Percentiles rank a stretch among this genome's conserved stretches.
Conservation (phyloP, 805 yeast species). For the Candida ortonii region DNA sequence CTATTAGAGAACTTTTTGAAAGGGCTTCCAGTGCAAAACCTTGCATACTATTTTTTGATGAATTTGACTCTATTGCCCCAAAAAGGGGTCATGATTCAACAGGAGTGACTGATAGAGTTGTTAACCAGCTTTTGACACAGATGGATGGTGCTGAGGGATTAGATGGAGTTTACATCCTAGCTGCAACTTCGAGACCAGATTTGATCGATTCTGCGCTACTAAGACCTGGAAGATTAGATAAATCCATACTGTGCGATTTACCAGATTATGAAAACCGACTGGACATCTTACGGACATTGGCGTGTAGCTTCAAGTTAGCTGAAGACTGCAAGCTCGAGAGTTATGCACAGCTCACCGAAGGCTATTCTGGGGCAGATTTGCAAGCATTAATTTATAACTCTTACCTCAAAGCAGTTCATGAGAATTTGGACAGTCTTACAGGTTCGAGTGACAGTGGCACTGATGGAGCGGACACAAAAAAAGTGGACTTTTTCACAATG, state of each 20-base stretch:
- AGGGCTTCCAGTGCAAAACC: constrained; percentile 95
- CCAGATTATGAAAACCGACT: constrained; percentile 69
- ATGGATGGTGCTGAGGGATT: constrained; percentile 99
- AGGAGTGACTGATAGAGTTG: constrained; percentile 96
- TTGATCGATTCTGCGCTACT: constrained; percentile 90
- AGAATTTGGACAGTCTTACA: constrained; percentile 52
- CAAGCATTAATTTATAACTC: constrained; percentile 93
- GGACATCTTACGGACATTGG: constrained; percentile 64
- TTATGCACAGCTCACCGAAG: constrained; percentile 61
- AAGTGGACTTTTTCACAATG: constrained; percentile 25
- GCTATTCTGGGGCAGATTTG: constrained; percentile 92
- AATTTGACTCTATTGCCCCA: constrained; percentile 95
- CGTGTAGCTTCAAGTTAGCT: constrained; percentile 58
- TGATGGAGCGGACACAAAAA: constrained; percentile 4
- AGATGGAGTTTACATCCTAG: constrained; percentile 93
- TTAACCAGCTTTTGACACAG: constrained; percentile 93
- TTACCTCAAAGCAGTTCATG: constrained; percentile 79
- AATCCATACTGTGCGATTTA: constrained; percentile 85
- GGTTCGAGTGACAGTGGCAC: constrained; percentile 20
- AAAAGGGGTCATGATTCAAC: constrained; percentile 97
- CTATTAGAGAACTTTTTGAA: constrained; percentile 88
- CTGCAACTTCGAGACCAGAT: constrained; percentile 96
- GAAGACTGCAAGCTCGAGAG: constrained; percentile 49
- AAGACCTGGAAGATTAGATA: constrained; percentile 95
- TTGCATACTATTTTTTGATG: constrained; percentile 89